phyloP scores from a whole-genome alignment of 345 rosid species.

The Syzygium grande region DNA sequence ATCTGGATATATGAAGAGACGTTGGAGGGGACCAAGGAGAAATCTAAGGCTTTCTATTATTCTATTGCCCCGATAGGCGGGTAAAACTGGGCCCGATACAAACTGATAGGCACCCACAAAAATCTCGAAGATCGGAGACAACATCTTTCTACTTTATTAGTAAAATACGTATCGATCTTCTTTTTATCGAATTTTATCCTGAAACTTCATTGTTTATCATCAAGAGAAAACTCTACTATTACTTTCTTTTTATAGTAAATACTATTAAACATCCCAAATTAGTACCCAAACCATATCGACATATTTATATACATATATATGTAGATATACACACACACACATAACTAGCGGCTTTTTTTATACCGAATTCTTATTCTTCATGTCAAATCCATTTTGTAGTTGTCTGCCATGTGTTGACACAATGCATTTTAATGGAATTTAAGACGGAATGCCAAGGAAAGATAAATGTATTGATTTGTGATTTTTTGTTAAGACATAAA shows the following conservation, averaged over 20 bases:
- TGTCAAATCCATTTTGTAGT: too few relatives aligned
- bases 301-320: too few relatives aligned
- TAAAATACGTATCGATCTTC: too few relatives aligned
- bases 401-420: background rate
- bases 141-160: background rate
- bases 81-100: background rate
- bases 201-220: too few relatives aligned
- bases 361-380: too few relatives aligned
- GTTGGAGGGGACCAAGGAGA: background rate
- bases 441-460: too few relatives aligned
- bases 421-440: background rate
- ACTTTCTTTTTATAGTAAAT: background rate
- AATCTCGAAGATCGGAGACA: background rate
- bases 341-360: too few relatives aligned
- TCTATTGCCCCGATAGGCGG: background rate
- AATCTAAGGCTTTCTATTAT: background rate
- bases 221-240: background rate
- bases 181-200: too few relatives aligned
- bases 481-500: background rate
- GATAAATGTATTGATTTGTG: background rate
- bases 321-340: too few relatives aligned
- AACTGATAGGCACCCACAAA: background rate
- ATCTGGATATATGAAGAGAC: background rate
- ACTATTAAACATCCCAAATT: too few relatives aligned
- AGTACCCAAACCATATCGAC: too few relatives aligned